Conservation (phyloP, 2,329 filamentous ascomycete species). For the Fusarium piperis region DNA sequence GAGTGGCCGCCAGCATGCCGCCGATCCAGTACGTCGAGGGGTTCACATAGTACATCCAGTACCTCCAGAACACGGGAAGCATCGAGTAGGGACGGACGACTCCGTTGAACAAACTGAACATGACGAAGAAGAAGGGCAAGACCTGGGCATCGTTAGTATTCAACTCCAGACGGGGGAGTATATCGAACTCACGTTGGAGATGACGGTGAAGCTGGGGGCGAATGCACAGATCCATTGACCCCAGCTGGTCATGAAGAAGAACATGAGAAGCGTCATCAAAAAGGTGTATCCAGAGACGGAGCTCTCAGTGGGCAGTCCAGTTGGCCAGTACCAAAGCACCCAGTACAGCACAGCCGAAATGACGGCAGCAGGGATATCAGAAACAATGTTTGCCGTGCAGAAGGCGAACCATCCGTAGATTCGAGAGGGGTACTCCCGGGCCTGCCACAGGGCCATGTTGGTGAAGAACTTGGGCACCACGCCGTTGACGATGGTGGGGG, state of each 20-base stretch:
- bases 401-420: constrained; percentile 85
- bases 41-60: constrained; percentile 37
- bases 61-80: constrained; percentile 72
- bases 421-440: constrained; percentile 75
- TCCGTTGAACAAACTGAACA: constrained; percentile 81
- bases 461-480: constrained; percentile 82
- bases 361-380: constrained; percentile 77
- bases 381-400: constrained; percentile 75
- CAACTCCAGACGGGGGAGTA: too few species aligned
- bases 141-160: constrained; percentile 56
- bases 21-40: constrained; percentile 36
- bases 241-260: constrained; percentile 78
- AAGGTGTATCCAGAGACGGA: constrained; percentile 78
- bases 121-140: constrained; percentile 83
- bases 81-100: constrained; percentile 74
- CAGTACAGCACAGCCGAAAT: constrained; percentile 74
- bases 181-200: constrained; percentile 72
- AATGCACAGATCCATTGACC: constrained; percentile 89
- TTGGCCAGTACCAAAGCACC: constrained; percentile 79
- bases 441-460: constrained; percentile 78
- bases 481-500: constrained; percentile 76
- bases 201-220: constrained; percentile 80
- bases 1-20: constrained; percentile 33
- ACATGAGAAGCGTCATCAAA: constrained; percentile 82
- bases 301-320: constrained; percentile 73